phyloP scores from a whole-genome alignment of 805 yeast species.

The Monosporozyma siamensis region DNA sequence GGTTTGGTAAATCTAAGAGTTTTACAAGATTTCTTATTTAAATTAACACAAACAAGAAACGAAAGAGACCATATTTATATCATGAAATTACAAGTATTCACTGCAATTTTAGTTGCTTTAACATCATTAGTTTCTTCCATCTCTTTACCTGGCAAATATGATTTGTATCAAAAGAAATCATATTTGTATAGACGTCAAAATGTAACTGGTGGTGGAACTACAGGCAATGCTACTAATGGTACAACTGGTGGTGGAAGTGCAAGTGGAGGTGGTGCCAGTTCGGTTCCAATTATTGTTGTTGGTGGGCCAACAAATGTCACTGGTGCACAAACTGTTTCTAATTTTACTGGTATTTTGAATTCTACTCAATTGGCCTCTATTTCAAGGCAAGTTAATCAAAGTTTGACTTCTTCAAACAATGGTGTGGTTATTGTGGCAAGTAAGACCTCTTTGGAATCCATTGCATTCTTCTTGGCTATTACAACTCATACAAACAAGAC shows the following conservation, averaged over 20 bases:
- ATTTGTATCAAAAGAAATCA: background rate
- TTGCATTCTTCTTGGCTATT: constrained; percentile 21
- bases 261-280: constrained; percentile 13
- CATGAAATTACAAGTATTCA: constrained; percentile 7
- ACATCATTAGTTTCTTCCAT: background rate
- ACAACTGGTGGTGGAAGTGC: constrained; percentile 4
- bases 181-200: constrained; percentile 1
- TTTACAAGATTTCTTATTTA: no score
- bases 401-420: background rate
- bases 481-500: constrained; percentile 18
- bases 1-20: no score
- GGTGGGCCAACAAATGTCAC: constrained; percentile 6
- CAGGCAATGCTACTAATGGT: constrained; percentile 7
- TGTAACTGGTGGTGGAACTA: constrained; percentile 4
- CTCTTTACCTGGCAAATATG: background rate
- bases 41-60: no score
- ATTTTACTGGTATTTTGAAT: constrained; percentile 18
- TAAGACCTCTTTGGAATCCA: constrained; percentile 18
- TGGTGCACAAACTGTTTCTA: constrained; percentile 11
- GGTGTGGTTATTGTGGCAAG: constrained; percentile 23
- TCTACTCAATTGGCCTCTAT: constrained; percentile 16
- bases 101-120: constrained; percentile 2
- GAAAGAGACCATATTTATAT: no score
- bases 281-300: constrained; percentile 10
- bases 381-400: background rate